These are phyloP conservation scores for Tuber borchii DNA, from an alignment of 495 filamentous ascomycete species.

Conservation along the genomic window DNA sequence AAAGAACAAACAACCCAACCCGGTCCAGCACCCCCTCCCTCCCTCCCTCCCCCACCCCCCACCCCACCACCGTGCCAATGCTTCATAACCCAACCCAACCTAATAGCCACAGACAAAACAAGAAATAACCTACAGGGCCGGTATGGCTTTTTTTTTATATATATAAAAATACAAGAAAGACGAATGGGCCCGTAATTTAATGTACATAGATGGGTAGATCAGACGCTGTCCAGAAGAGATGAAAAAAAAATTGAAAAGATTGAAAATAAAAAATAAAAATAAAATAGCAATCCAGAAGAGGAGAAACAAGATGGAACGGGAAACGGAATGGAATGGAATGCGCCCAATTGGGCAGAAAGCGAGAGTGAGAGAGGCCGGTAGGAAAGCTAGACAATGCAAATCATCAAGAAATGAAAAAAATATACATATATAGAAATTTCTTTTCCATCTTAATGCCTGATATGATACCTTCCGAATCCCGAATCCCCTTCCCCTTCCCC, in stretches of 20 bases:
- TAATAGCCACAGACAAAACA: background rate
- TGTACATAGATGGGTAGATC: background rate
- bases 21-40: background rate
- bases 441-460: background rate
- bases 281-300: background rate
- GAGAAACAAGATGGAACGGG: background rate
- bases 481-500: background rate
- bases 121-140: background rate
- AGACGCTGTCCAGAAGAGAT: background rate
- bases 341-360: background rate
- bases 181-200: background rate
- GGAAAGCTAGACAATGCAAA: background rate
- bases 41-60: too few relatives aligned
- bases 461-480: conserved; percentile 1
- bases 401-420: background rate
- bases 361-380: background rate
- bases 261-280: background rate
- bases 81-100: background rate
- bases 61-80: background rate
- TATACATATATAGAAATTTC: conserved; percentile 9
- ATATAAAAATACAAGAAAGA: background rate
- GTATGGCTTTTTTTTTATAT: background rate
- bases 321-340: background rate
- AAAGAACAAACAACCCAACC: background rate
- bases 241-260: background rate